Evolutionary conservation across 345 rosid genomes (phyloP), one percentile per base, ranked within the genome.

Genomic region (Geranium brycei): DNA sequence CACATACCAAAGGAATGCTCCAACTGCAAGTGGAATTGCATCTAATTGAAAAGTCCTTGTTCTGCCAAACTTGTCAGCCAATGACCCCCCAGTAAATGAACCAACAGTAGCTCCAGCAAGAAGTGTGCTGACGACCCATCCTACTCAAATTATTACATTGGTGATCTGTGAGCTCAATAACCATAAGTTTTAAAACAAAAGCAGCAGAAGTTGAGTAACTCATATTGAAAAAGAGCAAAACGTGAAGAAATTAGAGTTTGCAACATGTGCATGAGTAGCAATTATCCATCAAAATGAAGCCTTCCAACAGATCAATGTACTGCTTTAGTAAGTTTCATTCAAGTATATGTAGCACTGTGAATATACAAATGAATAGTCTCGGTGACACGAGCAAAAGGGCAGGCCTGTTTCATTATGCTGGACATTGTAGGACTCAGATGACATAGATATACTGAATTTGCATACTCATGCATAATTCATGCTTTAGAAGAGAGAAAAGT

Each of bases 91-190:
- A 13, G 96, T 88, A 76, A 93, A 93, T 63, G 99, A 83, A 71
- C 99, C 99, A 59, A 87, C 82, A 58, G 95, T 85, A 31, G 99
- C 99, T 80, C 96, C 95, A 60, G 95, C 99, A 70, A 93, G 99
- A 56, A 93, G 82, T 1, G 97, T 78, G 80, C 99, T 88, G 60
- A 93, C 99, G 64, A 91, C 73, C 99, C 97, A 91, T 72, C 99
- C 99, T 93, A 76, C 68, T 66, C 82, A 77, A 63, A 19, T 60
- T 63, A 66, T 40, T 59, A 58, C 64, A 66, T 15, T 15, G 59
- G 47, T 7, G 12, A 41, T 51, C 18, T 40, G 31, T 32, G 32
- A 64, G 57, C 58, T 31, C 35, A 4, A 17, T 7, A 35, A 58
- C 18, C 30, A 38, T 17, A n/a, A 18, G 31, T 38, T 11, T 28